A percentile compares a stretch with the other conserved stretches of the same genome.
Conservation (phyloP, 441 rosid genomes). For the Adansonia grandidieri region DNA sequence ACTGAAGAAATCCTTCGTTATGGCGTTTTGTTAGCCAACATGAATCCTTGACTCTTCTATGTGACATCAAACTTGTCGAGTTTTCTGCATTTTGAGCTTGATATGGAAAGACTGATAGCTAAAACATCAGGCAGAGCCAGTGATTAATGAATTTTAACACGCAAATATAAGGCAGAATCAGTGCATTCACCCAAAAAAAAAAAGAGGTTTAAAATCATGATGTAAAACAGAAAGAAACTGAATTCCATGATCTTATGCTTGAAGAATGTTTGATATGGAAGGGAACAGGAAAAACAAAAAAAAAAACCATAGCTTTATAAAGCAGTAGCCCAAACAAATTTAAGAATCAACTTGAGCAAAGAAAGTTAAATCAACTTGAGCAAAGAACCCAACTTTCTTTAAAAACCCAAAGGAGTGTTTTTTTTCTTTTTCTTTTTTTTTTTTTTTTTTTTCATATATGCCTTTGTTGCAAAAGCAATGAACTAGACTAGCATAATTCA, state of each 20-base stretch:
- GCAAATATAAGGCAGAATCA: not conserved
- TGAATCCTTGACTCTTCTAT: too few species aligned
- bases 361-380: too few species aligned
- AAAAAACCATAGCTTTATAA: not conserved
- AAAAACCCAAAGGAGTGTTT: not conserved
- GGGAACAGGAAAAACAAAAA: not conserved
- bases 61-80: too few species aligned
- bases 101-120: too few species aligned
- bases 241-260: not conserved
- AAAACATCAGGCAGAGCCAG: too few species aligned
- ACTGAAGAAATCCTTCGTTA: too few species aligned
- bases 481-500: conserved; percentile 18
- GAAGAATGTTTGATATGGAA: not conserved
- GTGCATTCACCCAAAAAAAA: not conserved
- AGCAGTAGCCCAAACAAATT: not conserved
- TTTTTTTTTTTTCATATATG: not conserved
- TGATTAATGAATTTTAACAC: too few species aligned
- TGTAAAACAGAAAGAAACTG: not conserved
- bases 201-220: not conserved
- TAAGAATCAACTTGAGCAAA: not conserved
- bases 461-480: conserved; percentile 14
- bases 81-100: too few species aligned
- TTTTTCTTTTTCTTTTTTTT: not conserved
- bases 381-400: conserved; percentile 8
- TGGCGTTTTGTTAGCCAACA: too few species aligned